Percentiles rank a stretch among this genome's conserved stretches.
These are phyloP conservation scores for Thelephora aurantiotincta DNA, from an alignment of 768 basidiomycete species.

Conservation along the genomic window DNA sequence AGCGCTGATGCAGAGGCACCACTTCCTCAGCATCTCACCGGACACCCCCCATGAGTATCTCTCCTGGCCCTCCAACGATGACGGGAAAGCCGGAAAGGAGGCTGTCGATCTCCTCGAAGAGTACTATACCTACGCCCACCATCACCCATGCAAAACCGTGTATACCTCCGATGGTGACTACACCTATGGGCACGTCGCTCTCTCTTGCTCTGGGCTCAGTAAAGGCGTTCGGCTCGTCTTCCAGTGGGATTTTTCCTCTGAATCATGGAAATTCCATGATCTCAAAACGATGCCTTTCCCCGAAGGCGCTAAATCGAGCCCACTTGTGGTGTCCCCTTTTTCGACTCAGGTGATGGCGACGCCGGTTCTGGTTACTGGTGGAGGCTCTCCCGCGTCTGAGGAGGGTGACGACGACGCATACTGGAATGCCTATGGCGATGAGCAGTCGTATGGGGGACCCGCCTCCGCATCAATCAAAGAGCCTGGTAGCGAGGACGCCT, in stretches of 20 bases:
- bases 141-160: conserved; percentile 18
- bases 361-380: conserved; percentile 6
- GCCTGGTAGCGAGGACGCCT: conserved; percentile 38
- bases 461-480: conserved; percentile 12
- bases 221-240: conserved; percentile 47
- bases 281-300: conserved; percentile 61
- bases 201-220: conserved; percentile 12
- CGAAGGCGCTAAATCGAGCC: conserved; percentile 13
- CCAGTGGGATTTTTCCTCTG: conserved; percentile 36
- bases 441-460: conserved; percentile 11
- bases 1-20: conserved; percentile 48
- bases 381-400: conserved; percentile 3
- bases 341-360: conserved; percentile 8
- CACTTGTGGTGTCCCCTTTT: background rate
- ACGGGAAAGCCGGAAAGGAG: conserved; percentile 14
- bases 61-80: conserved; percentile 43
- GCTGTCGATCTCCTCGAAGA: conserved; percentile 30
- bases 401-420: conserved; percentile 39
- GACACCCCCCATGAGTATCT: conserved; percentile 42
- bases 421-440: conserved; percentile 50
- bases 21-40: conserved; percentile 40
- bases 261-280: conserved; percentile 62
- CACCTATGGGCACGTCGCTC: conserved; percentile 36
- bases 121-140: background rate
- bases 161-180: conserved; percentile 37